Evolutionary conservation across 2,329 filamentous ascomycete species (phyloP).

Genomic region (Pseudonectria buxi): DNA sequence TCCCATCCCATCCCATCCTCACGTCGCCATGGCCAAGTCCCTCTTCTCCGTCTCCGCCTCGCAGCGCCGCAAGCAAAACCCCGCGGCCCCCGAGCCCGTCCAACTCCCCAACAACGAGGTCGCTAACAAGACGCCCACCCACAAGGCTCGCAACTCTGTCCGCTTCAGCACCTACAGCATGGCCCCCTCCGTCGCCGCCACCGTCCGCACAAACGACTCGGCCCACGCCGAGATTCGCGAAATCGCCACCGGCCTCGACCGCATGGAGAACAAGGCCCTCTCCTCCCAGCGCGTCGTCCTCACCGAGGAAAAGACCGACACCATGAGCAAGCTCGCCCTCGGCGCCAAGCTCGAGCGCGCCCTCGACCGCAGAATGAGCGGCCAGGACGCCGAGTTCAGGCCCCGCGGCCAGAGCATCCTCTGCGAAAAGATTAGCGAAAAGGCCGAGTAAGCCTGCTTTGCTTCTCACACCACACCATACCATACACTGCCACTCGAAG

Average conservation of each 20-base stretch:
- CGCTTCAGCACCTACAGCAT: conserved; percentile 57
- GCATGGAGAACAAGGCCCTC: conserved; percentile 85
- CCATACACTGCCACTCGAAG: neutral
- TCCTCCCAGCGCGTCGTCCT: conserved; percentile 67
- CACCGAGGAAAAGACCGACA: conserved; percentile 71
- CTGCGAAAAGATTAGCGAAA: conserved; percentile 30
- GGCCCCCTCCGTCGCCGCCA: conserved; percentile 53
- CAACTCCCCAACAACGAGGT: conserved; percentile 5
- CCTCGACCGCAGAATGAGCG: conserved; percentile 75
- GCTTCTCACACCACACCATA: conserved; percentile 1
- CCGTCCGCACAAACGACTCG: conserved; percentile 46
- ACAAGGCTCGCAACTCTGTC: conserved; percentile 46
- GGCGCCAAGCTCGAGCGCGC: conserved; percentile 88
- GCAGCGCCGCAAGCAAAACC: neutral
- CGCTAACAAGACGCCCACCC: conserved; percentile 14
- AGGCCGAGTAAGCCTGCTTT: conserved; percentile 21
- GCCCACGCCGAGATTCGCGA: conserved; percentile 54
- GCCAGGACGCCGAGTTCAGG: conserved; percentile 83
- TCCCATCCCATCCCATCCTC: conserved; percentile 1
- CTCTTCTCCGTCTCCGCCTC: conserved; percentile 8
- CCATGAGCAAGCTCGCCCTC: conserved; percentile 78
- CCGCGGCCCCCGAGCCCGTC: conserved; percentile 9
- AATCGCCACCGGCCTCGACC: conserved; percentile 73
- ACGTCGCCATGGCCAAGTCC: conserved; percentile 18
- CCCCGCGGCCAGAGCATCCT: conserved; percentile 35